These are phyloP conservation scores for Bromus sterilis DNA, from an alignment of 176 grass and related monocot genomes.

Conservation along the genomic window DNA sequence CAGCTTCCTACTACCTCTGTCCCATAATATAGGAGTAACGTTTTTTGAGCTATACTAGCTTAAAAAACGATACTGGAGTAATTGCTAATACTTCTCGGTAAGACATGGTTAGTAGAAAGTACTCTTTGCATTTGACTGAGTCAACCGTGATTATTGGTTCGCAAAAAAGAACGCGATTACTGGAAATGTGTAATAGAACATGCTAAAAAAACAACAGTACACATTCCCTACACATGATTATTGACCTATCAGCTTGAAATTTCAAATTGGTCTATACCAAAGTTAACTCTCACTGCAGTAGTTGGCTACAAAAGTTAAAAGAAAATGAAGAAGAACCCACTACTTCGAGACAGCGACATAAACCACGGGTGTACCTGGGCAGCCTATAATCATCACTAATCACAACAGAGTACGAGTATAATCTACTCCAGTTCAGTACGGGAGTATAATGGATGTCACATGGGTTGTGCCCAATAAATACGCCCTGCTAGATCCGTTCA, in stretches of 20 bases:
- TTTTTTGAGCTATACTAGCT: too few relatives aligned
- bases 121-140: too few relatives aligned
- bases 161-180: too few relatives aligned
- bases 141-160: too few relatives aligned
- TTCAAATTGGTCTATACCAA: background rate
- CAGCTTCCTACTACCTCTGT: too few relatives aligned
- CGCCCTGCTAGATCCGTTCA: background rate
- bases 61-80: too few relatives aligned
- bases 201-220: too few relatives aligned
- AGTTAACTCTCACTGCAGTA: background rate
- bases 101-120: too few relatives aligned
- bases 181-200: too few relatives aligned
- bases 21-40: too few relatives aligned
- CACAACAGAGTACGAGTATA: background rate
- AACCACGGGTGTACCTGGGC: background rate
- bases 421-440: too few relatives aligned
- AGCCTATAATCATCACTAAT: background rate
- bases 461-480: slow-evolving; percentile 8
- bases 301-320: background rate
- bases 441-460: background rate
- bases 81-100: background rate
- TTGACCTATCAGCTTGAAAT: background rate
- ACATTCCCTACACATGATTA: background rate
- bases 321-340: background rate
- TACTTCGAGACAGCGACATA: background rate